Evolutionary conservation across 768 basidiomycete species (phyloP).

Genomic region (Boletus insuetus): DNA sequence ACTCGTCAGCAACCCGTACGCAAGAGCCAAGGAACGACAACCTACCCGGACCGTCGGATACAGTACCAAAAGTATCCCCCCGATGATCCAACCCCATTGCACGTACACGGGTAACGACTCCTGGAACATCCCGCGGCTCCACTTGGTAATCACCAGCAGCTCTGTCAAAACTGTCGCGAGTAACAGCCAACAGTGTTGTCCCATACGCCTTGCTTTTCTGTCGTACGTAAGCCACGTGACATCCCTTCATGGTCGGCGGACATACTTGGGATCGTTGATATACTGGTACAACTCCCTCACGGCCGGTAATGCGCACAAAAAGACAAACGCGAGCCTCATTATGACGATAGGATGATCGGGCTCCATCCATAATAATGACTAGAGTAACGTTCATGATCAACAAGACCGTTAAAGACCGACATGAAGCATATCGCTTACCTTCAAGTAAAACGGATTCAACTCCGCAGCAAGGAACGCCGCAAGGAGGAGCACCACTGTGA

Average conservation of each 20-base stretch:
- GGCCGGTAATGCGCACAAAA: slow-evolving; percentile 84
- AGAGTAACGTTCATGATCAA: slow-evolving; percentile 34
- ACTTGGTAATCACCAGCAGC: slow-evolving; percentile 76
- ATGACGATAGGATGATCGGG: slow-evolving; percentile 87
- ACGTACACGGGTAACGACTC: slow-evolving; percentile 62
- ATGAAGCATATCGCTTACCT: slow-evolving; percentile 44
- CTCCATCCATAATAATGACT: slow-evolving; percentile 76
- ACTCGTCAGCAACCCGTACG: slow-evolving; percentile 9
- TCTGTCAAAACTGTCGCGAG: slow-evolving; percentile 85
- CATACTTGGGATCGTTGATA: slow-evolving; percentile 76
- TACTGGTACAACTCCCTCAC: slow-evolving; percentile 84
- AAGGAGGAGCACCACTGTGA: slow-evolving; percentile 70
- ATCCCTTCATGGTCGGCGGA: background rate
- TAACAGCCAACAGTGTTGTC: slow-evolving; percentile 84
- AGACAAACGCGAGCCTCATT: slow-evolving; percentile 66
- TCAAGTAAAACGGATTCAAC: slow-evolving; percentile 85
- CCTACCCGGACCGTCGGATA: slow-evolving; percentile 71
- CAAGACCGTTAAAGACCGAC: slow-evolving; percentile 19
- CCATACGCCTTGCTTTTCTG: slow-evolving; percentile 85
- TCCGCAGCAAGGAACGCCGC: slow-evolving; percentile 82
- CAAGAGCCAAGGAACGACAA: background rate
- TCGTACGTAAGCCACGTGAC: slow-evolving; percentile 3
- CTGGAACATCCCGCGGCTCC: slow-evolving; percentile 70
- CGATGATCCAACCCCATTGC: slow-evolving; percentile 65
- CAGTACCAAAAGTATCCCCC: slow-evolving; percentile 53